Evolutionary conservation across 2,329 filamentous ascomycete genomes (phyloP).

Genomic region (Dothideomycetidae sp.): DNA sequence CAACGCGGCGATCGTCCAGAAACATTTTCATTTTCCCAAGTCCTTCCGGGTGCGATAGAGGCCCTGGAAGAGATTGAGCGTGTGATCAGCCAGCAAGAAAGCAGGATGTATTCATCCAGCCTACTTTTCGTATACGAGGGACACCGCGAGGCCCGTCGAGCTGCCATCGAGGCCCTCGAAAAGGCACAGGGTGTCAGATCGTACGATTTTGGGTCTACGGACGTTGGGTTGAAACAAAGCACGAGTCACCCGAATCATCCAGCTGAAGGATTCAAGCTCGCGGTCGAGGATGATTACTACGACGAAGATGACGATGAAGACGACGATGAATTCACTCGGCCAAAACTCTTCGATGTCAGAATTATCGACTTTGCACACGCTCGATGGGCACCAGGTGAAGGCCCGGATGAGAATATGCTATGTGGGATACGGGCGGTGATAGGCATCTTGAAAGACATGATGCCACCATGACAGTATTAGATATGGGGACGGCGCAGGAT

Average conservation of each 20-base stretch:
- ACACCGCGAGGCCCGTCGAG: slow-evolving; percentile 38
- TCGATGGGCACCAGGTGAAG: slow-evolving; percentile 62
- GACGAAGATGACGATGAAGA: slow-evolving; percentile 42
- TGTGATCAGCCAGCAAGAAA: slow-evolving; percentile 47
- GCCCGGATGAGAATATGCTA: slow-evolving; percentile 73
- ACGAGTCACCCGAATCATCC: slow-evolving; percentile 11
- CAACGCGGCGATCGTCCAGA: slow-evolving; percentile 24
- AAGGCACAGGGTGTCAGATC: slow-evolving; percentile 1
- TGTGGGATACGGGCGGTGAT: slow-evolving; percentile 58
- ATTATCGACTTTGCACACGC: slow-evolving; percentile 98
- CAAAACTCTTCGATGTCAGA: slow-evolving; percentile 64
- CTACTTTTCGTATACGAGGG: slow-evolving; percentile 54
- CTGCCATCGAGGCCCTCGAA: slow-evolving; percentile 7
- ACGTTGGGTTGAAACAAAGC: slow-evolving; percentile 10
- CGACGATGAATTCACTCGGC: slow-evolving; percentile 35
- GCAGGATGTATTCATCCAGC: slow-evolving; percentile 53
- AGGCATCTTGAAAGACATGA: slow-evolving; percentile 56
- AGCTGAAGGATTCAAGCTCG: too few relatives aligned
- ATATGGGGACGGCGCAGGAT: too few relatives aligned
- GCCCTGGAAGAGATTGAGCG: slow-evolving; percentile 40
- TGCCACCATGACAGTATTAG: too few relatives aligned
- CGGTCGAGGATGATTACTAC: slow-evolving; percentile 34
- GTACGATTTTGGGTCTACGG: slow-evolving; percentile 13
- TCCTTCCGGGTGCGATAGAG: slow-evolving; percentile 23
- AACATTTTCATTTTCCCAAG: slow-evolving; percentile 31